These are phyloP conservation scores for Chytriomyces sp. DNA, from an alignment of 192 early-diverging fungal species.

Conservation along the genomic window DNA sequence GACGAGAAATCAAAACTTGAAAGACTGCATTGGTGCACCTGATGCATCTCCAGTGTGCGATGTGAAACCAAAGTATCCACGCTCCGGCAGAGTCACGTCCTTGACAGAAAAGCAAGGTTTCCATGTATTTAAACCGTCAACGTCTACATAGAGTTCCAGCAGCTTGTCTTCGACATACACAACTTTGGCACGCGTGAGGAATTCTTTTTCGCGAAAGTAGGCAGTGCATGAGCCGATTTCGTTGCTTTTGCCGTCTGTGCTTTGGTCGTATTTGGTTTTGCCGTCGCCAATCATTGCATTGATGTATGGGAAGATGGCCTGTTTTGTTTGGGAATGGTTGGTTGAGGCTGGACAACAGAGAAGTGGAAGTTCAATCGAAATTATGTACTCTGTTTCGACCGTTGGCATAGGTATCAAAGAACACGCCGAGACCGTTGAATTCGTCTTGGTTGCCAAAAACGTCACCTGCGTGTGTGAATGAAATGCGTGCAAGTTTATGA, in stretches of 20 bases:
- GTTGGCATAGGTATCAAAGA: constrained; percentile 97
- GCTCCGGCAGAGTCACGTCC: constrained; percentile 78
- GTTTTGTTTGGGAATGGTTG: background rate
- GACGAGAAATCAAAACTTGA: too few relatives aligned
- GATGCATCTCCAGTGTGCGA: constrained; percentile 90
- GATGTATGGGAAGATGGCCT: constrained; percentile 83
- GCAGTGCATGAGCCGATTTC: constrained; percentile 58
- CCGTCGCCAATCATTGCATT: constrained; percentile 96
- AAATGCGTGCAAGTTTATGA: background rate
- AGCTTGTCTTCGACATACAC: constrained; percentile 74
- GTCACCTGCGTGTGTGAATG: constrained; percentile 58
- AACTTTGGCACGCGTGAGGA: constrained; percentile 69
- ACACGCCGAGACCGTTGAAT: constrained; percentile 91
- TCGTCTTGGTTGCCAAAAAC: constrained; percentile 89
- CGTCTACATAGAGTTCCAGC: constrained; percentile 60
- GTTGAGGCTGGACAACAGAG: background rate
- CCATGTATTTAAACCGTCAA: constrained; percentile 71
- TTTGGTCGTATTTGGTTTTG: constrained; percentile 80
- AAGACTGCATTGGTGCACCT: constrained; percentile 50
- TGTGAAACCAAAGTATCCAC: constrained; percentile 88
- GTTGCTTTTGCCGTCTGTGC: constrained; percentile 79
- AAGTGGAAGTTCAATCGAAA: background rate
- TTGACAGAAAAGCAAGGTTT: constrained; percentile 80
- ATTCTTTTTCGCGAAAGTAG: constrained; percentile 74
- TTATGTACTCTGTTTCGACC: constrained; percentile 58